Evolutionary conservation across 2,329 filamentous ascomycete species (phyloP), one percentile per base, ranked within the genome.

Genomic region (Stagonosporopsis rhizophila): DNA sequence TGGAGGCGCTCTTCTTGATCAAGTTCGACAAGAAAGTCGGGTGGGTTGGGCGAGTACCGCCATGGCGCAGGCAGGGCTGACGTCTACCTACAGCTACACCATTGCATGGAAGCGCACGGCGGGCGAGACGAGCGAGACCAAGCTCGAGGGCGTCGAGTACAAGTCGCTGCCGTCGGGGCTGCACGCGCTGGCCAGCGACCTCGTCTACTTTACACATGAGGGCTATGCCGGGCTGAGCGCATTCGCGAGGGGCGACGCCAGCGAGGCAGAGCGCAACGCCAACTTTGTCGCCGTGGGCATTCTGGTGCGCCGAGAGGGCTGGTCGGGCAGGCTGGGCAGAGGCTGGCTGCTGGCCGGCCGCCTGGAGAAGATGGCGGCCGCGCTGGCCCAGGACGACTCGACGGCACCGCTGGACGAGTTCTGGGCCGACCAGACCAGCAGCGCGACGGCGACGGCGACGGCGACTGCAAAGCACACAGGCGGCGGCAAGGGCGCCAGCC

Each of bases 101-200:
- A 89, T 98, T 71, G 86, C 87, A 32, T 98, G 95, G 95, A 92
- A 96, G 76, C 87, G 86, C 64, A 86, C 89, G 12, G 78, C 86
- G 1, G 82, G 28, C 28, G 12, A 27, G 25, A 27, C 25, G 12
- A 23, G 87, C 14, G 87, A 86, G 44, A 83, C 94, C 78, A 82
- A 85, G 76, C 84, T 98, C 44, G 91, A 96, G 52, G 87, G 90
- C 22, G 92, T 97, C 69, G 95, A 99, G 78, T 99, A 92, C 84
- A 98, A 97, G 78, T 96, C 92, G 59, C 83, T 99, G 42, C 95
- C 95, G 2, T 98, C 94, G 0, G 95, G 95, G 22, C 78, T 97
- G 45, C 95, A 99, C 78, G 90, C 91, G 54, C 91, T 98, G 19
- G 82, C 88, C 28, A 87, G 93, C 64, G 95, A 99, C 76, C 82